Base-by-base conservation (phyloP, 306 rosid genomes). In the Styphnolobium japonicum region DNA sequence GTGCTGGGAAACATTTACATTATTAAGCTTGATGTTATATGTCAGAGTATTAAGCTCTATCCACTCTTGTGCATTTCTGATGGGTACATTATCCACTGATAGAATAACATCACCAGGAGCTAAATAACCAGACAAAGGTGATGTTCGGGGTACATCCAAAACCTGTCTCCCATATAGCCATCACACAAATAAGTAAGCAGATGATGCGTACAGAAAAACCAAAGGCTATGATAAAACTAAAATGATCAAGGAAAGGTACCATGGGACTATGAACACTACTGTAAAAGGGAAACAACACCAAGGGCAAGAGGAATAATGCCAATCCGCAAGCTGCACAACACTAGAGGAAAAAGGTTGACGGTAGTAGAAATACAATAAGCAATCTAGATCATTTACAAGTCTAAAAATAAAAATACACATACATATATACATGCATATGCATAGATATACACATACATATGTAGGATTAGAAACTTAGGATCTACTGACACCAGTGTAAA, bases 241-340 rank as follows among this genome's bases (percentile, higher is more conserved):
- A 70, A 55, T 31, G 76, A 31, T 76, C 33, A 16, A 61, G 43
- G 73, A 83, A 39, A 57, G 33, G 31, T 94, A 92, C 98, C 97
- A 83, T 67, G 70, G 93, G 92, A 53, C 84, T 82, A 39, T 84
- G 84, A 68, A 77, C 84, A 45, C 81, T 80, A 69, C 36, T 77
- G 90, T 92, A 94, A 76, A 92, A 78, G 56, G 97, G 97, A 85
- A 88, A 89, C 92, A 94, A 76, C 77, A 92, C 31, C 79, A 88
- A 14, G 40, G 98, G 98, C 79, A 94, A 73, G 67, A 88, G 88
- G 80, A 92, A 85, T 68, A 94, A 87, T 14, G 81, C 76, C 88
- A 92, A 77, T 60, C 91, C 96, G 31, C 94, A 94, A 72, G 86
- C 92, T 48, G 84, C 96, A 85, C 94, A 92, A 49, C 92, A 91